Conservation (phyloP, 768 basidiomycete genomes). For the Boletus sensibilis region DNA sequence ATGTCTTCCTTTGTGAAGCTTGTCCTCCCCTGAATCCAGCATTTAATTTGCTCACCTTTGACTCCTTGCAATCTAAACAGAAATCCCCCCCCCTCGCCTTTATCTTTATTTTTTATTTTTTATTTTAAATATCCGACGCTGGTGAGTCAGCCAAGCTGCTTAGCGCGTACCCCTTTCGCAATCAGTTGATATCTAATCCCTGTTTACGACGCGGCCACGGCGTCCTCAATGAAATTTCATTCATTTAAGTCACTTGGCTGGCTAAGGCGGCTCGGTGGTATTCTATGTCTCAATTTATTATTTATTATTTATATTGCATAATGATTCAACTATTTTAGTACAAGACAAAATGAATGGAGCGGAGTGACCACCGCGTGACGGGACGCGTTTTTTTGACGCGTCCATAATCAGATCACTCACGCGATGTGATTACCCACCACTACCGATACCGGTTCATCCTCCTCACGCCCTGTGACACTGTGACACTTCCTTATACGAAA, state of each 20-base stretch:
- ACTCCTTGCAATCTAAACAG: neutral
- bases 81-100: neutral
- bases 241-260: neutral
- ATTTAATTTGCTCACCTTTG: slow-evolving; percentile 11
- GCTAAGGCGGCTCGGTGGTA: slow-evolving; percentile 12
- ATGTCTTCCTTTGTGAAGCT: slow-evolving; percentile 18
- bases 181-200: slow-evolving; percentile 11
- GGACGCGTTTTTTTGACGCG: slow-evolving; percentile 26
- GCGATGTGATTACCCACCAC: slow-evolving; percentile 12
- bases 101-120: too few species aligned
- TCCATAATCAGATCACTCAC: slow-evolving; percentile 18
- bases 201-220: slow-evolving; percentile 1
- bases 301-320: slow-evolving; percentile 1
- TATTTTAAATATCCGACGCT: too few species aligned
- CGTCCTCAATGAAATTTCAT: slow-evolving; percentile 17
- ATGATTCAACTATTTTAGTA: slow-evolving; percentile 6
- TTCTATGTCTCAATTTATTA: slow-evolving; percentile 16
- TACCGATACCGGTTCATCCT: slow-evolving; percentile 13
- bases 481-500: slow-evolving; percentile 20
- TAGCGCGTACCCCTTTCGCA: neutral
- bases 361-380: slow-evolving; percentile 25
- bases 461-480: slow-evolving; percentile 1
- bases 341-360: slow-evolving; percentile 15
- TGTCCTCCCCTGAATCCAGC: slow-evolving; percentile 14
- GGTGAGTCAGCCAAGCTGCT: neutral